Evolutionary conservation across 768 basidiomycete species (phyloP), one percentile per base, ranked within the genome.

Genomic region (Xerocomellus intermedius): DNA sequence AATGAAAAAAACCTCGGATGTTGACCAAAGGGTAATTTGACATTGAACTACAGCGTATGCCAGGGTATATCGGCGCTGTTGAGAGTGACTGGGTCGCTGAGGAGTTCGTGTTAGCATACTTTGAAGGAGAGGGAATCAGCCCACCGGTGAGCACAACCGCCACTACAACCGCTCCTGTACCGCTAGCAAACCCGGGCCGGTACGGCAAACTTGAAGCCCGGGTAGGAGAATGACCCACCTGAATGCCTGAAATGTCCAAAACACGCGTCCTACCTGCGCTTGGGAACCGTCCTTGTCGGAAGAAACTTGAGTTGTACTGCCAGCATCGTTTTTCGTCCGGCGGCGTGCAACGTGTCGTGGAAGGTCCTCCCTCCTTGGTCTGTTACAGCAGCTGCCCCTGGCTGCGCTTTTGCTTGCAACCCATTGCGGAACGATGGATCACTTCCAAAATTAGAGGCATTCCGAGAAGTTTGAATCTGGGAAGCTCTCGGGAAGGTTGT

Each of bases 71-170:
- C 41, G 91, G 91, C 33, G 70, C 79, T 0, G 76, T 94, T 22
- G 84, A 89, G 60, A 83, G 75, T 64, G 79, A 84, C 60, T 92
- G 89, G 88, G 79, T 92, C 14, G 83, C 88, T 0, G 82, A 79
- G 12, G 82, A 91, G 63, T 82, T 92, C 56, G 73, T 90, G 13
- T 67, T 87, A 48, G 82, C 88, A 44, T 92, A 91, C 65, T 89
- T 91, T 64, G 85, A 87, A 52, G 83, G 81, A 28, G 72, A 79
- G 26, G 85, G 83, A 10, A 79, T 86, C 14, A 91, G 89, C 67
- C 87, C 88, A 37, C 75, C 84, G 49, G 89, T 90, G 62, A 63
- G 86, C 76, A 47, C 10, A n/a, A 9, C 46, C 35, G 52, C 52
- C 38, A 26, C 36, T 24, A 9, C 14, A 4, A 21, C 5, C 32